phyloP scores from a whole-genome alignment of 1,284 basidiomycete genomes.

The Fomitiporia mediterranea region DNA sequence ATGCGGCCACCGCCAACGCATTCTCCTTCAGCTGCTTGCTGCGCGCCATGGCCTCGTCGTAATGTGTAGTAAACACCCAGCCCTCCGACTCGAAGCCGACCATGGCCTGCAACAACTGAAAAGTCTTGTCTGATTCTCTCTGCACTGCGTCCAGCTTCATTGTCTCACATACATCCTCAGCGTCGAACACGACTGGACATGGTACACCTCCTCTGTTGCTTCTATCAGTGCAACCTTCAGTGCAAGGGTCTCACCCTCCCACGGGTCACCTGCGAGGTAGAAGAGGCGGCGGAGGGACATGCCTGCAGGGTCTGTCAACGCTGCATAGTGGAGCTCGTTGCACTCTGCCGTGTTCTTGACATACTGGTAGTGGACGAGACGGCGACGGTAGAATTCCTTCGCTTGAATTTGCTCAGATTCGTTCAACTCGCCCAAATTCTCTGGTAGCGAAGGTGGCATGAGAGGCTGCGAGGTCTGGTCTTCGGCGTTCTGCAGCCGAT shows the following conservation, averaged over 20 bases:
- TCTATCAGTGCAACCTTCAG: slow-evolving; percentile 40
- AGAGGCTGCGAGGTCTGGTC: slow-evolving; percentile 36
- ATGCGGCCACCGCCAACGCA: slow-evolving; percentile 27
- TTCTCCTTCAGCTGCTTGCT: slow-evolving; percentile 33
- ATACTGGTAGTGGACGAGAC: slow-evolving; percentile 46
- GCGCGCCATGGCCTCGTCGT: slow-evolving; percentile 34
- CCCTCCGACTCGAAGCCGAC: slow-evolving; percentile 32
- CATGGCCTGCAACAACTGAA: slow-evolving; percentile 23
- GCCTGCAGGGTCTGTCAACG: slow-evolving; percentile 33
- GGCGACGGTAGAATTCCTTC: slow-evolving; percentile 34
- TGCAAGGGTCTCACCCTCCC: slow-evolving; percentile 44
- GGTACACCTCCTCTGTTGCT: slow-evolving; percentile 32
- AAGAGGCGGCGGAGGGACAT: slow-evolving; percentile 34
- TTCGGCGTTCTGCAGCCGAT: slow-evolving; percentile 40
- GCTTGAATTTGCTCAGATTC: slow-evolving; percentile 28
- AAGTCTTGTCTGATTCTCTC: slow-evolving; percentile 29
- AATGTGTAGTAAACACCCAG: slow-evolving; percentile 39
- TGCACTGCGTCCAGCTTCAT: slow-evolving; percentile 31
- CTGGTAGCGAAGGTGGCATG: slow-evolving; percentile 37
- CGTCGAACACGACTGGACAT: slow-evolving; percentile 43
- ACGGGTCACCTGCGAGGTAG: slow-evolving; percentile 34
- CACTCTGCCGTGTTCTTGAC: slow-evolving; percentile 35
- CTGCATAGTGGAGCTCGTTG: slow-evolving; percentile 38
- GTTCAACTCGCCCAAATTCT: slow-evolving; percentile 33
- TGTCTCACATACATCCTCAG: slow-evolving; percentile 38